phyloP scores from a whole-genome alignment of 2,329 filamentous ascomycete species.

The Colletotrichum endophyticum region DNA sequence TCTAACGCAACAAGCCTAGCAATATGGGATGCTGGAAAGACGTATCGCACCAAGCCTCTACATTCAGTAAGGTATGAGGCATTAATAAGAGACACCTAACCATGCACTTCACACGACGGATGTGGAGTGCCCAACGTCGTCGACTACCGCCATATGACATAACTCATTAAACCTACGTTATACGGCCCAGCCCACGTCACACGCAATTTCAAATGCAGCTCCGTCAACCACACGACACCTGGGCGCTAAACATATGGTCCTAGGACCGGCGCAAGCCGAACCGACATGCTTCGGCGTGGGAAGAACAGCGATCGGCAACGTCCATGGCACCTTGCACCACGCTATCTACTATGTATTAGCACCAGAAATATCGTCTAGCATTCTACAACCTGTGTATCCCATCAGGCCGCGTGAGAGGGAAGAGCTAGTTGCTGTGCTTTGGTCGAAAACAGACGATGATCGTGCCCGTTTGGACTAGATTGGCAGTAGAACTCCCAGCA shows the following conservation, averaged over 20 bases:
- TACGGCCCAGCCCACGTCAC: neutral
- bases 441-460: neutral
- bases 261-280: neutral
- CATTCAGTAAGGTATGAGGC: no score
- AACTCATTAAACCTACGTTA: neutral
- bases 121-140: neutral
- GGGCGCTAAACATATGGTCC: neutral
- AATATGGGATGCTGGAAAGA: no score
- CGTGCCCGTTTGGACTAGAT: neutral
- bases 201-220: neutral
- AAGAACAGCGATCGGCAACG: neutral
- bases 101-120: no score
- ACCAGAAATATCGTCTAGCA: neutral
- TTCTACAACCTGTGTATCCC: neutral
- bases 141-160: neutral
- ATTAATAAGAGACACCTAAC: no score
- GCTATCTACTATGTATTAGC: neutral
- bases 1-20: no score
- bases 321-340: neutral
- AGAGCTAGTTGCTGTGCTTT: neutral
- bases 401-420: neutral
- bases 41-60: no score
- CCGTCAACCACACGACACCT: neutral
- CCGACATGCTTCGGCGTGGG: neutral
- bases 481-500: neutral